These are phyloP conservation scores for Volvariella volvacea DNA, from an alignment of 1,284 basidiomycete genomes.

Conservation along the genomic window DNA sequence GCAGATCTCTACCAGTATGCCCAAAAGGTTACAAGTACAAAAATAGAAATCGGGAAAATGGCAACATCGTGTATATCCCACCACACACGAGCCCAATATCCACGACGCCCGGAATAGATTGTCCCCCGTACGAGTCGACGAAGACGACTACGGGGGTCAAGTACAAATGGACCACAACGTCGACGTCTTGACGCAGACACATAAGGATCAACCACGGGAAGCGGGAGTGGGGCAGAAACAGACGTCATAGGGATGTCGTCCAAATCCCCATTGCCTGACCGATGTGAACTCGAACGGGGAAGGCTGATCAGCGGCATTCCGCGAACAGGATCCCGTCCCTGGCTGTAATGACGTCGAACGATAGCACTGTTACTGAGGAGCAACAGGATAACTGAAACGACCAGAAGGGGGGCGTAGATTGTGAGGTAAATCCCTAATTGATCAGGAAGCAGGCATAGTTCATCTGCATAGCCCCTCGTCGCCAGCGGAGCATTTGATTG, in stretches of 20 bases:
- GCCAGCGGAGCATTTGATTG: conserved; percentile 16
- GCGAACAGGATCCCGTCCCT: not conserved
- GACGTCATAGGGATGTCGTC: too few species aligned
- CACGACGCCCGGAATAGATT: conserved; percentile 9
- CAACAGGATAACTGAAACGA: too few species aligned
- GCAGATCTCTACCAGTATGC: not conserved
- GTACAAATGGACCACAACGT: too few species aligned
- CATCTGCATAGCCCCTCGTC: conserved; percentile 36
- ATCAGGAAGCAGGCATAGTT: conserved; percentile 68
- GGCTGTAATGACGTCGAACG: not conserved
- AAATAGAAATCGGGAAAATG: conserved; percentile 29
- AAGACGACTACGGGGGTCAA: too few species aligned
- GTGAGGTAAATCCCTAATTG: conserved; percentile 59
- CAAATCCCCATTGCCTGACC: too few species aligned
- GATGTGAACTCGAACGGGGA: too few species aligned
- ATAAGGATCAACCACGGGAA: too few species aligned
- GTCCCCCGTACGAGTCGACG: too few species aligned
- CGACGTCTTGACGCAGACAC: too few species aligned
- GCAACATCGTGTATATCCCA: conserved; percentile 33
- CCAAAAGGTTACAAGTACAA: conserved; percentile 29
- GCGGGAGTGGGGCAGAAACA: too few species aligned
- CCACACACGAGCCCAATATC: conserved; percentile 19
- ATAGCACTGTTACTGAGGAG: too few species aligned
- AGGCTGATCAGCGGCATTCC: too few species aligned
- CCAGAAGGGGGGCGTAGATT: conserved; percentile 31